phyloP scores from a whole-genome alignment of 1,284 basidiomycete species.

The Moniliophthora roreri region DNA sequence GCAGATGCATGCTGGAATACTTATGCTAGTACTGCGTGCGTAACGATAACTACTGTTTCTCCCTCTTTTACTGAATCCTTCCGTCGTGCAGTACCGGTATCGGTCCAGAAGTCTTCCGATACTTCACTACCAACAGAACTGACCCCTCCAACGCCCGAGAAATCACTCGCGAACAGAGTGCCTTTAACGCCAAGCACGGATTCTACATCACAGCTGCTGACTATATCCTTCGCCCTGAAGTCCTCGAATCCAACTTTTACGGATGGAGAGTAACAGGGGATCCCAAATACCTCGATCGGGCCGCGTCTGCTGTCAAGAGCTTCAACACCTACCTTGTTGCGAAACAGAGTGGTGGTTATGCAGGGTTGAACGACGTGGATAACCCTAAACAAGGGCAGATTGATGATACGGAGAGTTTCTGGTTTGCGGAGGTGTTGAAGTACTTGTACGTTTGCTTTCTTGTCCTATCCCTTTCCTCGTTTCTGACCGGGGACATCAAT shows the following conservation, averaged over 20 bases:
- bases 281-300: constrained; percentile 29
- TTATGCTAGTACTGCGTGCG: constrained; percentile 66
- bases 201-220: constrained; percentile 40
- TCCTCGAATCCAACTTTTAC: constrained; percentile 60
- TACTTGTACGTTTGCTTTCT: constrained; percentile 38
- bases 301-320: constrained; percentile 25
- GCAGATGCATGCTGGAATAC: constrained; percentile 77
- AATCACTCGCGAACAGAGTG: constrained; percentile 21
- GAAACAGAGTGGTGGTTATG: constrained; percentile 31
- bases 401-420: constrained; percentile 54
- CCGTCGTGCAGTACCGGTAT: constrained; percentile 57
- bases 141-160: constrained; percentile 44
- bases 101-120: constrained; percentile 66
- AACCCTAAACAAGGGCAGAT: constrained; percentile 30
- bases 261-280: constrained; percentile 53
- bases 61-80: background rate
- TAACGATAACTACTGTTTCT: background rate
- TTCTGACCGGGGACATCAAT: background rate
- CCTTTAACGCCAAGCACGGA: constrained; percentile 48
- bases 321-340: constrained; percentile 34
- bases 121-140: constrained; percentile 46
- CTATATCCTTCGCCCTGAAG: constrained; percentile 48
- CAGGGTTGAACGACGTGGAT: constrained; percentile 44
- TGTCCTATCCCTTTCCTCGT: background rate
- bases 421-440: constrained; percentile 54